These are phyloP conservation scores for Petasospora rhodanensis DNA, from an alignment of 1,139 yeast genomes.

Conservation along the genomic window DNA sequence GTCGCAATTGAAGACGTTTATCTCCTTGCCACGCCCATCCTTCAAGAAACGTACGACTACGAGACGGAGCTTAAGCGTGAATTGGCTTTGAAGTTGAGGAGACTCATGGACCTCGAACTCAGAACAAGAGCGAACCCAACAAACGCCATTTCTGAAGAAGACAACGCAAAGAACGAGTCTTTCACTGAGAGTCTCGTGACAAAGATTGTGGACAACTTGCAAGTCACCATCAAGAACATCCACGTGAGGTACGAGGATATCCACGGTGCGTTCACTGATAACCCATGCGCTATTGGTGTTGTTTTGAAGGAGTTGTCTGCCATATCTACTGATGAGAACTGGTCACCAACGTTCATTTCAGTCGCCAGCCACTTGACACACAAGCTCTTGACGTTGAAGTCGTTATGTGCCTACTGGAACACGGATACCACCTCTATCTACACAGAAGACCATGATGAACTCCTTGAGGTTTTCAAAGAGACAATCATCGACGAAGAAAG, in stretches of 20 bases:
- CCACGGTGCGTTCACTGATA: constrained; percentile 49
- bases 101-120: constrained; percentile 65
- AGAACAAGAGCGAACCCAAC: constrained; percentile 39
- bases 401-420: constrained; percentile 82
- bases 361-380: constrained; percentile 65
- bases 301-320: constrained; percentile 87
- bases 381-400: constrained; percentile 71
- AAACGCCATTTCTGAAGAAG: constrained; percentile 38
- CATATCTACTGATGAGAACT: constrained; percentile 76
- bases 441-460: constrained; percentile 39
- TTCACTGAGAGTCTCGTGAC: constrained; percentile 86
- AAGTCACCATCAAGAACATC: constrained; percentile 86
- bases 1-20: constrained; percentile 86
- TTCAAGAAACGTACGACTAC: constrained; percentile 48
- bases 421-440: constrained; percentile 55
- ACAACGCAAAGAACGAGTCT: constrained; percentile 56
- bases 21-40: constrained; percentile 72
- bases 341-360: constrained; percentile 85
- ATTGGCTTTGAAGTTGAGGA: constrained; percentile 60
- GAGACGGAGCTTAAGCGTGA: constrained; percentile 67
- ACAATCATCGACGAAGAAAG: constrained; percentile 32
- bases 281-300: constrained; percentile 79
- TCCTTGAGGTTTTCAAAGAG: constrained; percentile 40
- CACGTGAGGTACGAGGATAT: constrained; percentile 90
- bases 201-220: constrained; percentile 88